These are phyloP conservation scores for Ammopiptanthus mongolicus DNA, from an alignment of 306 rosid genomes.

Conservation along the genomic window DNA sequence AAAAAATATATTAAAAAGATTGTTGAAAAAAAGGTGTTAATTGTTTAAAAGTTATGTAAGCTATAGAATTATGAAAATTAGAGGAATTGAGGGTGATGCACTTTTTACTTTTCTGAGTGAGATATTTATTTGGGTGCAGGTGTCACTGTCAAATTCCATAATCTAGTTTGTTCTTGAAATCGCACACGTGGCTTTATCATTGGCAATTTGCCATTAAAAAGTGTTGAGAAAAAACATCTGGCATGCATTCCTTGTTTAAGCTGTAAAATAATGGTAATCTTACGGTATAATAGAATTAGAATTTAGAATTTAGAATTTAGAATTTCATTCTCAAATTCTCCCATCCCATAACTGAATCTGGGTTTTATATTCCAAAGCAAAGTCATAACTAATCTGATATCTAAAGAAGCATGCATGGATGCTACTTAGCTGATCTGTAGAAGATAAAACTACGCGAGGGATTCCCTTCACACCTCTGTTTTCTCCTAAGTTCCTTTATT, in stretches of 20 bases:
- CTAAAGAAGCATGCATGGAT: neutral
- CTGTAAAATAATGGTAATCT: slow-evolving; percentile 12
- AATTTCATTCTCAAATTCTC: slow-evolving; percentile 10
- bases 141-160: slow-evolving; percentile 4
- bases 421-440: neutral
- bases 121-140: neutral
- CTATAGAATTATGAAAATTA: too few relatives aligned
- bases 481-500: slow-evolving; percentile 3
- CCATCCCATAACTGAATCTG: slow-evolving; percentile 18
- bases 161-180: slow-evolving; percentile 8
- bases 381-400: slow-evolving; percentile 19
- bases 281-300: neutral
- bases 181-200: slow-evolving; percentile 1
- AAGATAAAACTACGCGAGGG: neutral
- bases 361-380: slow-evolving; percentile 25
- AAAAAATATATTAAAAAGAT: too few relatives aligned
- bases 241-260: slow-evolving; percentile 8
- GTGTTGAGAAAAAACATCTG: slow-evolving; percentile 6
- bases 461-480: slow-evolving; percentile 12
- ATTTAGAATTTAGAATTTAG: slow-evolving; percentile 12
- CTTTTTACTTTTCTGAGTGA: slow-evolving; percentile 9
- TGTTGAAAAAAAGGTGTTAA: too few relatives aligned
- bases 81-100: neutral
- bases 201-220: neutral
- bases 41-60: too few relatives aligned